Conservation (phyloP, 257 asterid species). For the Catharanthus roseus region DNA sequence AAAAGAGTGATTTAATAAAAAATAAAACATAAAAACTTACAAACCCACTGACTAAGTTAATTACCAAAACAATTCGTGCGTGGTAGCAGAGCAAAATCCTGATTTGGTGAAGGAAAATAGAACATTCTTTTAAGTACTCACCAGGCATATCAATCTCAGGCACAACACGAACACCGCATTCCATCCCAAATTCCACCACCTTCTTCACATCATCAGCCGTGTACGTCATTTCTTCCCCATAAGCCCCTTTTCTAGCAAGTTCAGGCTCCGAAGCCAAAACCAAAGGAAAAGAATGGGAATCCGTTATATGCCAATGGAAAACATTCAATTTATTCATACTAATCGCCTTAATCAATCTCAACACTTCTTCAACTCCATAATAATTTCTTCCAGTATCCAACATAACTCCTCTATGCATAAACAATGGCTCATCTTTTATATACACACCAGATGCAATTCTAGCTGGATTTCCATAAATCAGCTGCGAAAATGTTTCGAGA, state of each 20-base stretch:
- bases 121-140: constrained; percentile 30
- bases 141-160: constrained; percentile 99
- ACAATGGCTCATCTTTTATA: constrained; percentile 64
- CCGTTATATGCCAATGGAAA: constrained; percentile 95
- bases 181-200: constrained; percentile 71
- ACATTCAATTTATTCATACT: constrained; percentile 92
- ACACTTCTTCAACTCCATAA: constrained; percentile 50
- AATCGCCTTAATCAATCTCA: constrained; percentile 63
- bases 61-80: too few species aligned
- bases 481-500: constrained; percentile 79
- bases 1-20: too few species aligned
- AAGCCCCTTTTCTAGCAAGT: constrained; percentile 69
- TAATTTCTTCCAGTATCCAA: constrained; percentile 82
- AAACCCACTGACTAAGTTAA: too few species aligned
- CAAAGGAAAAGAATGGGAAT: constrained; percentile 88
- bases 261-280: constrained; percentile 71
- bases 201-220: constrained; percentile 59
- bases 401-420: constrained; percentile 63
- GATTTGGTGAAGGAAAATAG: too few species aligned
- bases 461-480: constrained; percentile 49
- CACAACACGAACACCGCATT: constrained; percentile 69
- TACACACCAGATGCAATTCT: constrained; percentile 53
- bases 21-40: too few species aligned
- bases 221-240: constrained; percentile 67
- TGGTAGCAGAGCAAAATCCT: too few species aligned